Base-by-base conservation (phyloP, 805 yeast species). In the Lipomyces lipofer region DNA sequence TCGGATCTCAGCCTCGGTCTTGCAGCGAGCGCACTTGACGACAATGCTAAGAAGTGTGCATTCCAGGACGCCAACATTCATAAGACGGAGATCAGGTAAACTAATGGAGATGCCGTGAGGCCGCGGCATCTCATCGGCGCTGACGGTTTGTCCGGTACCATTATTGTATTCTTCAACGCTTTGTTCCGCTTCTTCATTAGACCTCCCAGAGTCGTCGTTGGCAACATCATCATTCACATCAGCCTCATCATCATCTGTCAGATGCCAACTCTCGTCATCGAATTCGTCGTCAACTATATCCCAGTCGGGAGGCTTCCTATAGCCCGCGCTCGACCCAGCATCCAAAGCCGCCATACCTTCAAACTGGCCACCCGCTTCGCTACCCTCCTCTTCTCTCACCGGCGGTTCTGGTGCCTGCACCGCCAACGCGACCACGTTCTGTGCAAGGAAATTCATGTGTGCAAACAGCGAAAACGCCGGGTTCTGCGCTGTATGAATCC, bases 11-110 rank as follows among this genome's bases (percentile, higher is more conserved):
- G 67, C 69, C 35, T 54, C 50, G 9, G 69, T 63, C 59, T 71
- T 71, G 65, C 77, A 73, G 4, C 73, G 63, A 17, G 60, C 66
- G 56, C 77, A 73, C 32, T 64, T 65, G 33, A 73, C 69, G 25
- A 67, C 66, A 17, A 74, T 44, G 30, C 68, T 69, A 40, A 74
- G 62, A 17, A 67, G 51, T 19, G 65, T 61, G 40, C 71, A 65
- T 48, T 73, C 74, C 27, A 69, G 58, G 17, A 73, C 59, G 0
- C 69, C 69, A 6, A 73, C 62, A 44, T 70, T 67, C n/a, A 57
- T 50, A 46, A 72, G 54, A 28, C 62, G 57, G 22, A 73, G 46
- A 33, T 67, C 69, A 0, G 71, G 67, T 25, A 73, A 60, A 3
- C 61, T 60, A 13, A 73, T 44, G 15, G 72, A 73, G 0, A 71